Evolutionary conservation across 2,329 filamentous ascomycete species (phyloP), one percentile per base, ranked within the genome.

Genomic region (Dothideomycetes sp.): DNA sequence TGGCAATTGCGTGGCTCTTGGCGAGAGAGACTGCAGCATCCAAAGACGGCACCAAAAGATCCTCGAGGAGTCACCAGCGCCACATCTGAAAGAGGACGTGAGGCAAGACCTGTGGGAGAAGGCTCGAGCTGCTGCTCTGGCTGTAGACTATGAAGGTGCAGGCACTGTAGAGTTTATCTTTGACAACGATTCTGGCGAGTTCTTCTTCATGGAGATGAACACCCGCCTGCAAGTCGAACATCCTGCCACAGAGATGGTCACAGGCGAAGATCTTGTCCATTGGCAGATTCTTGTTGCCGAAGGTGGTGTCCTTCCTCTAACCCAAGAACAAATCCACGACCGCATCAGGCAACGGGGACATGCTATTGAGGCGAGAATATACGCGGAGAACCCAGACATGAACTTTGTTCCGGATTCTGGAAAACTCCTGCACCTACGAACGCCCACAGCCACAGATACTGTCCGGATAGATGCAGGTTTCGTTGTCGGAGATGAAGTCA

Each of bases 351-450:
- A 73, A 48, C 72, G 79, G 34, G 91, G 91, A 2, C 84, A 88
- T 52, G 91, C 88, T 9, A 93, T 98, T 45, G 91, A 98, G 66
- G 89, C 89, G 12, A 75, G 91, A 42, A 94, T 98, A 50, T 98
- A 98, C 58, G 91, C 91, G 7, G 91, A 98, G 60, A 94, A 88
- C 53, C 91, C 91, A 1, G 82, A 84, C 50, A 84, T 74, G 59
- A 87, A 87, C 40, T 98, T 98, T 63, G 80, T 95, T 47, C 91
- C 91, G 0, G 89, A 95, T 57, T 95, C 91, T 0, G 91, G 91
- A 29, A 82, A 77, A 51, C 72, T 98, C 1, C 70, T 93, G 4
- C 85, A 95, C 58, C 75, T 96, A 9, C 73, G 76, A 24, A 87
- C 84, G 2, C 88, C 89, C 0, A 59, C 66, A 36, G 65, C 73